Evolutionary conservation across 73 alveolate genomes (phyloP), one percentile per base, ranked within the genome.

Genomic region (Blepharisma stoltei): DNA sequence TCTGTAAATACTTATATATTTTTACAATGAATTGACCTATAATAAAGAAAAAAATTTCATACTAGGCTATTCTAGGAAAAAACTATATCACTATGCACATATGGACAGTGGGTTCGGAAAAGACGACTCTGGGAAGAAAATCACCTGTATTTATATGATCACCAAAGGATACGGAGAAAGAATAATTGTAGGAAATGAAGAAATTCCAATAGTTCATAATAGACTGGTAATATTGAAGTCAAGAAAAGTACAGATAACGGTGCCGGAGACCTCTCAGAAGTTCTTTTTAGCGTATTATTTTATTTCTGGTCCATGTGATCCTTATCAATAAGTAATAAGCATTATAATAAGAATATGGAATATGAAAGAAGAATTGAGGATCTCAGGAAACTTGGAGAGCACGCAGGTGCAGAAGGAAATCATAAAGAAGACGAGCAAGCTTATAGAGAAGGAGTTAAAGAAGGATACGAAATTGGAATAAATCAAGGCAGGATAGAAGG

Each of bases 21-120:
- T n/a, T n/a, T n/a, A n/a, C n/a, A n/a, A n/a, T n/a, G n/a, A n/a
- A n/a, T n/a, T n/a, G n/a, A n/a, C n/a, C n/a, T n/a, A n/a, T n/a
- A n/a, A n/a, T n/a, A n/a, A n/a, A n/a, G n/a, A n/a, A n/a, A n/a
- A n/a, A n/a, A n/a, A n/a, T n/a, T n/a, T n/a, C n/a, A n/a, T n/a
- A n/a, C n/a, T n/a, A n/a, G n/a, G n/a, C n/a, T n/a, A n/a, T n/a
- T n/a, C n/a, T n/a, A n/a, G n/a, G n/a, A n/a, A n/a, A n/a, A n/a
- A n/a, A n/a, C n/a, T n/a, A n/a, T n/a, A 18, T 69, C 79, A 69
- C 5, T 14, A 69, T 7, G 37, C 55, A 18, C 65, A 44, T 25
- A 18, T 44, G 38, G 79, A 69, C 5, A 69, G 79, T 43, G 79
- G 79, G 14, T 69, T 69, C 5, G 79, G 79, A 43, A 46, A 69